phyloP scores from a whole-genome alignment of 2,329 filamentous ascomycete genomes.

The Leptographium wingfieldii region DNA sequence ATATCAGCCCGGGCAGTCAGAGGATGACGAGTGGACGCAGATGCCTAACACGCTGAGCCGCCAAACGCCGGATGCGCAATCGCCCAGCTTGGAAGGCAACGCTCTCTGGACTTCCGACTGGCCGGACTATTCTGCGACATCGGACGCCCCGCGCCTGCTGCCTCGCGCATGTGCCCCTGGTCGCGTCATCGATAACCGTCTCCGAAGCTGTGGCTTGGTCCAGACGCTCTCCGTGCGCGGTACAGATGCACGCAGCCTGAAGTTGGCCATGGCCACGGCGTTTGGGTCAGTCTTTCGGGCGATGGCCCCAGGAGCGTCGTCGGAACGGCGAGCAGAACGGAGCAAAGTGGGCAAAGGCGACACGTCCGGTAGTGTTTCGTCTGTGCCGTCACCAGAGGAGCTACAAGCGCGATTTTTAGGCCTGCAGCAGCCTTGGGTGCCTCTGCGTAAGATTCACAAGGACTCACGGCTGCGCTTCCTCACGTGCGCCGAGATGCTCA shows the following conservation, averaged over 20 bases:
- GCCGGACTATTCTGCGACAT: slow-evolving; percentile 18
- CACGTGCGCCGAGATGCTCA: slow-evolving; percentile 58
- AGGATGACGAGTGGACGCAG: slow-evolving; percentile 41
- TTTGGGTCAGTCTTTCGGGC: slow-evolving; percentile 45
- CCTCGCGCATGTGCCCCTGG: slow-evolving; percentile 55
- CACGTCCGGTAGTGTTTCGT: slow-evolving; percentile 1
- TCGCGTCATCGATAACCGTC: slow-evolving; percentile 52
- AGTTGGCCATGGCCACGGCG: slow-evolving; percentile 46
- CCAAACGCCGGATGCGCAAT: slow-evolving; percentile 31
- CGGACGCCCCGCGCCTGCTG: slow-evolving; percentile 46
- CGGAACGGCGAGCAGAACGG: slow-evolving; percentile 7
- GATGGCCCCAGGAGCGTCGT: slow-evolving; percentile 21
- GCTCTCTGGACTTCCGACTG: slow-evolving; percentile 26
- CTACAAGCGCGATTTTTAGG: slow-evolving; percentile 39
- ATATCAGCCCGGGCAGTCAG: slow-evolving; percentile 10
- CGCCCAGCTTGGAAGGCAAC: slow-evolving; percentile 30
- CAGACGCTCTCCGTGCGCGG: slow-evolving; percentile 49
- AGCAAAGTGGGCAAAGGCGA: not conserved
- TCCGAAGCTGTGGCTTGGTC: slow-evolving; percentile 63
- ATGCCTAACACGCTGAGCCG: slow-evolving; percentile 34
- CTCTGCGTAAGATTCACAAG: slow-evolving; percentile 63
- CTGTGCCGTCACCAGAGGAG: slow-evolving; percentile 12
- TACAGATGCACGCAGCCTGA: slow-evolving; percentile 54
- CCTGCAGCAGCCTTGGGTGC: slow-evolving; percentile 58
- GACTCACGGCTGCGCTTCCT: slow-evolving; percentile 61